Base-by-base conservation (phyloP, 257 asterid genomes). In the Jacaranda mimosifolia region DNA sequence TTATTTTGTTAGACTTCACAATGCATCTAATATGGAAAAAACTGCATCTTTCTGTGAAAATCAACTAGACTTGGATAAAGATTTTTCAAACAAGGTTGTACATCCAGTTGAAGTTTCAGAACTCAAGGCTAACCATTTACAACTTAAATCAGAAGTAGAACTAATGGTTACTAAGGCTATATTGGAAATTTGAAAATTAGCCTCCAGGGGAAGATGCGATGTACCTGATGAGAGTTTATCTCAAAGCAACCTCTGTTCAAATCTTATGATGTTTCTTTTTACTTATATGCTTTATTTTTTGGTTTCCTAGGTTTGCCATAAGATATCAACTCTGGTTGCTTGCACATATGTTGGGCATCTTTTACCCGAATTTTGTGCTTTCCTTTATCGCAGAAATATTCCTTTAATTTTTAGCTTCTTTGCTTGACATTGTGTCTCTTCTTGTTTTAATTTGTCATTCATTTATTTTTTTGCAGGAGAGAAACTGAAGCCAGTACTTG, bases 401-500 rank as follows among this genome's bases (percentile, higher is more conserved):
- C 32, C 36, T 56, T 70, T 64, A 7, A 53, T 18, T n/a, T 17
- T 55, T 9, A 42, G 8, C 70, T 67, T 62, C 53, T 68, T 52
- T 75, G 62, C 39, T 46, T 46, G 64, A 69, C 42, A 40, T 69
- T 65, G 51, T 36, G 63, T 74, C 60, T 53, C 48, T 45, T 74
- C 19, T 68, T 79, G 75, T 65, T 70, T 68, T 73, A 72, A 81
- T 53, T 52, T 58, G 4, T 51, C 38, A 7, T 79, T 78, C 70
- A 65, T 78, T 73, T 67, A 21, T 69, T 75, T 79, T 83, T 85
- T n/a, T 1, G 83, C 94, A 95, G 98, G 94, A 79, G 74, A 72
- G 76, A 78, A 85, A 76, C 65, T 82, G 89, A 80, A 90, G 83
- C 94, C 99, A 62, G 87, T 86, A 53, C 82, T 95, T 83, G 93